Conservation (phyloP, 2,329 filamentous ascomycete species). For the Cladobotryum mycophilum region DNA sequence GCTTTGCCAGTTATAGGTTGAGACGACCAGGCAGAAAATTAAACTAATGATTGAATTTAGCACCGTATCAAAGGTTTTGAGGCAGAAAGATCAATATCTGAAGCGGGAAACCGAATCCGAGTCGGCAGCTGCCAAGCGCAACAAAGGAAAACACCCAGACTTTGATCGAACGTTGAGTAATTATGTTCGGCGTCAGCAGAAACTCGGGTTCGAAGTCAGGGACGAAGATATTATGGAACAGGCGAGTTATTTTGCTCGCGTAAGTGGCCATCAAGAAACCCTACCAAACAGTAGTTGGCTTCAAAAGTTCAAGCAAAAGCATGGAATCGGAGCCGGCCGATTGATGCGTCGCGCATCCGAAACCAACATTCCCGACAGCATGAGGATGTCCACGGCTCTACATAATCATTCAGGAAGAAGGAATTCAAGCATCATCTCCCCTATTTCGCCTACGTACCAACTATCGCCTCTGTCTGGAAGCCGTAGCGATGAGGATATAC, state of each 20-base stretch:
- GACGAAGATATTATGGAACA: constrained; percentile 83
- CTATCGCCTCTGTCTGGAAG: constrained; percentile 63
- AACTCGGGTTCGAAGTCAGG: constrained; percentile 64
- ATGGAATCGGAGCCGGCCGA: constrained; percentile 49
- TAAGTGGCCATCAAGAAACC: constrained; percentile 60
- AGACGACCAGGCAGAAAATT: constrained; percentile 1
- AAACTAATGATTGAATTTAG: constrained; percentile 41
- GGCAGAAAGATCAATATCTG: constrained; percentile 91
- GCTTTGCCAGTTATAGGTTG: constrained; percentile 1
- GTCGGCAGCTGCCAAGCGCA: constrained; percentile 64
- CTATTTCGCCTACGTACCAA: constrained; percentile 62
- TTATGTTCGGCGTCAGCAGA: constrained; percentile 77
- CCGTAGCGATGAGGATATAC: constrained; percentile 63
- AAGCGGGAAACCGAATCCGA: constrained; percentile 69
- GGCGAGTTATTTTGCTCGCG: constrained; percentile 72
- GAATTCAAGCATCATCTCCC: constrained; percentile 57
- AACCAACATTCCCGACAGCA: constrained; percentile 65
- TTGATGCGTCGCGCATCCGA: constrained; percentile 54
- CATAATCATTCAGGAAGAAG: constrained; percentile 23
- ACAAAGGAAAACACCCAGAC: constrained; percentile 80
- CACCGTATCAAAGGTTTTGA: constrained; percentile 96
- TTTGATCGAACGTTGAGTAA: constrained; percentile 86
- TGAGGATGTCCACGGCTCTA: constrained; percentile 48
- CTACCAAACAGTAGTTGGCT: constrained; percentile 73
- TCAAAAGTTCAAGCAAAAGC: constrained; percentile 92